These are phyloP conservation scores for Macrocystidia cucumis DNA, from an alignment of 1,284 basidiomycete species.

Conservation along the genomic window DNA sequence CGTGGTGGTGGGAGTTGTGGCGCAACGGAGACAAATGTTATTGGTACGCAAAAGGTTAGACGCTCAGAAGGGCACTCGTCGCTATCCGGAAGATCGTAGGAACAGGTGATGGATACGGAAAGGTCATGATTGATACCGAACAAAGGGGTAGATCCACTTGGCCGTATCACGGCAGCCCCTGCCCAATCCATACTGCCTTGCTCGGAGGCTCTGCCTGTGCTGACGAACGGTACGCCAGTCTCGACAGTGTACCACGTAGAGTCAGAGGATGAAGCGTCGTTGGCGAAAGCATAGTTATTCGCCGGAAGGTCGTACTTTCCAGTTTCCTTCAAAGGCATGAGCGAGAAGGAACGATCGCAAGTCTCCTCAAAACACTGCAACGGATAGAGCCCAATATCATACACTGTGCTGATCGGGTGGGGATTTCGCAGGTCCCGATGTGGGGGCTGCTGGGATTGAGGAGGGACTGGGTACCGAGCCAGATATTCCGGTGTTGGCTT, in stretches of 20 bases:
- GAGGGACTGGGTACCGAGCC: constrained; percentile 46
- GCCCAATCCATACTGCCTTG: constrained; percentile 34
- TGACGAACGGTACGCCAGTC: constrained; percentile 39
- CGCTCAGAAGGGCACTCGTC: constrained; percentile 26
- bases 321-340: constrained; percentile 37
- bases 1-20: constrained; percentile 17
- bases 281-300: constrained; percentile 35
- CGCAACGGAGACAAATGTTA: constrained; percentile 38
- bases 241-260: constrained; percentile 59
- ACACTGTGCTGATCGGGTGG: constrained; percentile 44
- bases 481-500: constrained; percentile 30
- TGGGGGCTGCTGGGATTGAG: constrained; percentile 52
- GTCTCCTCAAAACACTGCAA: constrained; percentile 15
- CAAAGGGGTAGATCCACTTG: constrained; percentile 43
- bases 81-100: constrained; percentile 40
- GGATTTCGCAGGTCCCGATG: constrained; percentile 41
- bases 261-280: constrained; percentile 20
- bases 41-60: constrained; percentile 38
- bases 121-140: constrained; percentile 51
- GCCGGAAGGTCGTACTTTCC: constrained; percentile 38
- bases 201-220: constrained; percentile 15
- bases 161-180: constrained; percentile 32
- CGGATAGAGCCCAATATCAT: constrained; percentile 41
- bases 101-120: constrained; percentile 41
- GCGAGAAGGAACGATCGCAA: constrained; percentile 38